Evolutionary conservation across 2,329 filamentous ascomycete species (phyloP).

Genomic region (Bipolaris victoriae): DNA sequence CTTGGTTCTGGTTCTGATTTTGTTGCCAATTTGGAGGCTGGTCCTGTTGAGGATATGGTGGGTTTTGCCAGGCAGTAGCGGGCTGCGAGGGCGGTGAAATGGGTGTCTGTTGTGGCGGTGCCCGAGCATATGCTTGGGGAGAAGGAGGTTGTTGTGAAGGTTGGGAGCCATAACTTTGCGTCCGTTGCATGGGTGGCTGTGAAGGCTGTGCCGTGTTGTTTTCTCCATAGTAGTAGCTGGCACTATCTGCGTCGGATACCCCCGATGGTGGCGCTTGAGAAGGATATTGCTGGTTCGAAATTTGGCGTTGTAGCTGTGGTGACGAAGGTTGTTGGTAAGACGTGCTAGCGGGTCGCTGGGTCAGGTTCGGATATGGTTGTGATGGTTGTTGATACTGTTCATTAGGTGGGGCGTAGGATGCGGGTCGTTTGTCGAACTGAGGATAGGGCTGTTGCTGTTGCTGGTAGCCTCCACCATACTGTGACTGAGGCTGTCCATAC

Average conservation of each 20-base stretch:
- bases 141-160: slow-evolving; percentile 43
- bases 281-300: slow-evolving; percentile 44
- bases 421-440: slow-evolving; percentile 45
- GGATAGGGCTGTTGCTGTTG: slow-evolving; percentile 48
- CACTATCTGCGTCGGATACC: slow-evolving; percentile 42
- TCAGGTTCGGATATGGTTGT: slow-evolving; percentile 44
- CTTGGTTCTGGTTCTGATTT: slow-evolving; percentile 10
- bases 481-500: slow-evolving; percentile 58
- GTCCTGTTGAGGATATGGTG: slow-evolving; percentile 42
- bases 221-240: slow-evolving; percentile 46
- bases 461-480: slow-evolving; percentile 56
- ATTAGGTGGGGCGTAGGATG: slow-evolving; percentile 34
- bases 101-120: slow-evolving; percentile 35
- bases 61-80: slow-evolving; percentile 38
- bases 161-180: slow-evolving; percentile 41
- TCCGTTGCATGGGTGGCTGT: slow-evolving; percentile 38
- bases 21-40: slow-evolving; percentile 34
- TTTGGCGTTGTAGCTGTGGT: slow-evolving; percentile 47
- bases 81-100: slow-evolving; percentile 42
- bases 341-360: slow-evolving; percentile 34
- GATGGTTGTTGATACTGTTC: slow-evolving; percentile 46
- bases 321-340: slow-evolving; percentile 43
- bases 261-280: slow-evolving; percentile 43
- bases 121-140: slow-evolving; percentile 41
- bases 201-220: slow-evolving; percentile 28